Evolutionary conservation across 164 flowering plant genomes (phyloP).

Genomic region (Tinospora cordifolia): DNA sequence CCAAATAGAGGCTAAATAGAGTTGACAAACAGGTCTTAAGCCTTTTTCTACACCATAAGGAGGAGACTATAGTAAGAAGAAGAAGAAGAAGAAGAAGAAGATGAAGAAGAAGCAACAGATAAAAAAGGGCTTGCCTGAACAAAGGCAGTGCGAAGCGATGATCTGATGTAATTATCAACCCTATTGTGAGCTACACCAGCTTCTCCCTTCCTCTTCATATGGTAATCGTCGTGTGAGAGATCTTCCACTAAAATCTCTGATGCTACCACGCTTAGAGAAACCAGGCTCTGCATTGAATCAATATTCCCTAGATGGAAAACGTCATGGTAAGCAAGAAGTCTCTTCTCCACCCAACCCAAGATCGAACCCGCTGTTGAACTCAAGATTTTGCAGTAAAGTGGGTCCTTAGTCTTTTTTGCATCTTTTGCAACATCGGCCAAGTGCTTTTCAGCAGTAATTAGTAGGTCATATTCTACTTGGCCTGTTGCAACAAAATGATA

Average conservation of each 20-base stretch:
- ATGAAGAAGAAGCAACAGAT: background rate
- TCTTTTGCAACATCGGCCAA: slow-evolving; percentile 65
- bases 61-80: no score
- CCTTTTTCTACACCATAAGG: no score
- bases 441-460: slow-evolving; percentile 55
- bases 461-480: slow-evolving; percentile 57
- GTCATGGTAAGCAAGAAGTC: slow-evolving; percentile 58
- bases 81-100: no score
- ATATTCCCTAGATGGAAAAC: slow-evolving; percentile 35
- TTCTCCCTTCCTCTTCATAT: slow-evolving; percentile 24
- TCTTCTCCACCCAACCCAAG: slow-evolving; percentile 67
- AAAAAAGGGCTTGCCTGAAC: slow-evolving; percentile 49
- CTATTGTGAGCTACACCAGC: slow-evolving; percentile 28
- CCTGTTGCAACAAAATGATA: slow-evolving; percentile 58
- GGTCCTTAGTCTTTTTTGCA: slow-evolving; percentile 41
- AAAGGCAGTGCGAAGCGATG: slow-evolving; percentile 59
- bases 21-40: no score
- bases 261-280: slow-evolving; percentile 54
- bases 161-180: slow-evolving; percentile 58
- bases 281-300: slow-evolving; percentile 50
- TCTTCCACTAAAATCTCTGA: slow-evolving; percentile 60
- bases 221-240: slow-evolving; percentile 15
- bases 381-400: slow-evolving; percentile 46
- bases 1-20: no score
- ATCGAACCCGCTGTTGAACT: slow-evolving; percentile 43